A percentile compares a stretch with the other conserved stretches of the same genome.
phyloP scores from a whole-genome alignment of 2,329 filamentous ascomycete species.

The Hypocreales sp. region DNA sequence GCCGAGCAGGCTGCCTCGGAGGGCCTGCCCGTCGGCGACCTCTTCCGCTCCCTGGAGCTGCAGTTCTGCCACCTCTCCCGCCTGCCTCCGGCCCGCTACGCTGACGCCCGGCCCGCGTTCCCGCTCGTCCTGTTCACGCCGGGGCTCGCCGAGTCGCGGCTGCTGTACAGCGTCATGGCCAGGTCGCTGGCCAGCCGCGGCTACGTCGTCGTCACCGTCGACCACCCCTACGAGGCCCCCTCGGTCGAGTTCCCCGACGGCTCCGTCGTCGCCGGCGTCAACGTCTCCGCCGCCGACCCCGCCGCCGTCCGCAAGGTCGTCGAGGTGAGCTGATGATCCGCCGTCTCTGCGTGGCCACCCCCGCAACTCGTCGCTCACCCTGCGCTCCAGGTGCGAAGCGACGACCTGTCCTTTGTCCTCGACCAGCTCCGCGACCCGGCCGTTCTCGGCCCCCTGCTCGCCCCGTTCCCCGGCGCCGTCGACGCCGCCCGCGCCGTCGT shows the following conservation, averaged over 20 bases:
- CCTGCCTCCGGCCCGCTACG: no score
- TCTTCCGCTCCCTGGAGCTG: slow-evolving; percentile 12
- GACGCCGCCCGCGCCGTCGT: no score
- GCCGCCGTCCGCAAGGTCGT: not conserved
- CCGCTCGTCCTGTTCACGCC: slow-evolving; percentile 26
- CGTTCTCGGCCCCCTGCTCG: slow-evolving; percentile 1
- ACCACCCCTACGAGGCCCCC: slow-evolving; percentile 26
- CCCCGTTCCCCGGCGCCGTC: not conserved
- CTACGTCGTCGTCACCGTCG: slow-evolving; percentile 26
- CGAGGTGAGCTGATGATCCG: not conserved
- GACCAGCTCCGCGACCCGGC: slow-evolving; percentile 10
- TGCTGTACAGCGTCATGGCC: slow-evolving; percentile 22
- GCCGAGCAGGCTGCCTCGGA: slow-evolving; percentile 9
- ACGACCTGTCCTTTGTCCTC: slow-evolving; percentile 18
- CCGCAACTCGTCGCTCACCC: not conserved
- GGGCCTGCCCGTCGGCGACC: slow-evolving; percentile 15
- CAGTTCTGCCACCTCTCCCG: slow-evolving; percentile 12
- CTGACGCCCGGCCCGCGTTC: no score
- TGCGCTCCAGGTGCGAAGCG: slow-evolving; percentile 9
- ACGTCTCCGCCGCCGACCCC: slow-evolving; percentile 7
- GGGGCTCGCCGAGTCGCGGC: slow-evolving; percentile 20
- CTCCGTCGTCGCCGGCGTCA: slow-evolving; percentile 6
- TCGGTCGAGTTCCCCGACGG: slow-evolving; percentile 26
- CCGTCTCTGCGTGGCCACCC: not conserved
- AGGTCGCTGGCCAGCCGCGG: slow-evolving; percentile 27